Percentiles rank a stretch among this genome's conserved stretches.
These are phyloP conservation scores for Myxozyma udenii DNA, from an alignment of 805 yeast genomes.

Conservation along the genomic window DNA sequence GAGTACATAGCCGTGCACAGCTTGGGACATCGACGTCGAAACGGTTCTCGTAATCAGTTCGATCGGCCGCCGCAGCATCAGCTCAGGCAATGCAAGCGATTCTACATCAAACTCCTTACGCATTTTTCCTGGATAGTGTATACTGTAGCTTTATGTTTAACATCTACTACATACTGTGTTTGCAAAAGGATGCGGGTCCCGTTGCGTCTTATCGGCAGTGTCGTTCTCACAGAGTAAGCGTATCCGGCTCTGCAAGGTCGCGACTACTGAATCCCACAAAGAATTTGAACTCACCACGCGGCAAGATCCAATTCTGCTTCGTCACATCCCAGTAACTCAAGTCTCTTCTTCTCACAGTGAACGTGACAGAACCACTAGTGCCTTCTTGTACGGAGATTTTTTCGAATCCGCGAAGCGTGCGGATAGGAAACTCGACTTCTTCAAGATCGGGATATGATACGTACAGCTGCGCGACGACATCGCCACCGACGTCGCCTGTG, in stretches of 20 bases:
- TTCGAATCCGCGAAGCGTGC: conserved; percentile 56
- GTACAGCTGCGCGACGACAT: conserved; percentile 53
- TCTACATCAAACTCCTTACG: too few species aligned
- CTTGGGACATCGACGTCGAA: too few species aligned
- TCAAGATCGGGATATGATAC: conserved; percentile 48
- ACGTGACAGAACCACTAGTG: conserved; percentile 40
- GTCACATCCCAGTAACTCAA: conserved; percentile 55
- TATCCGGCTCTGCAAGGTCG: conserved; percentile 2
- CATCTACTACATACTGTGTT: too few species aligned
- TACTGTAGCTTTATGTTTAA: too few species aligned
- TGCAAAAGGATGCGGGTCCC: too few species aligned
- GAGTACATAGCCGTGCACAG: too few species aligned
- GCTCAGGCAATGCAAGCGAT: too few species aligned
- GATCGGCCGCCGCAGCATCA: too few species aligned
- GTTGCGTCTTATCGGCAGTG: too few species aligned
- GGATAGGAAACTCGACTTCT: conserved; percentile 50
- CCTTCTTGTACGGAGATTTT: conserved; percentile 50
- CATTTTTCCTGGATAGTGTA: too few species aligned
- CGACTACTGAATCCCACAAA: conserved; percentile 43
- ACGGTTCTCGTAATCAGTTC: too few species aligned
- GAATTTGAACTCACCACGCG: conserved; percentile 53
- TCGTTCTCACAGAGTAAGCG: conserved; percentile 6
- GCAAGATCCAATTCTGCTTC: conserved; percentile 57
- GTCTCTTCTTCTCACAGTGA: conserved; percentile 52
- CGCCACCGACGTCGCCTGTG: conserved; percentile 48